Conservation (phyloP, 192 early-diverging fungal genomes). For the Backusella circina region DNA sequence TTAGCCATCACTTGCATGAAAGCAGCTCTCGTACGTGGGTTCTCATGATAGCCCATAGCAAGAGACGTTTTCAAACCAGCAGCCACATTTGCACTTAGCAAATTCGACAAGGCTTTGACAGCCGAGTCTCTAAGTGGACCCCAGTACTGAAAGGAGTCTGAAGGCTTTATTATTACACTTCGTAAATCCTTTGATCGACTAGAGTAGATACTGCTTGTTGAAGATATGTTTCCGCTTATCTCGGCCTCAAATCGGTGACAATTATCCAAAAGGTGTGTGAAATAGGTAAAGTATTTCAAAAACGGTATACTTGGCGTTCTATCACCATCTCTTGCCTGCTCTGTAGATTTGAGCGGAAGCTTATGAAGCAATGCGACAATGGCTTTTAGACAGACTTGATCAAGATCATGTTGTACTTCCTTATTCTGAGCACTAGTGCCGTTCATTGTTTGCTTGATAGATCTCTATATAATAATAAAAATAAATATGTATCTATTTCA, state of each 20-base stretch:
- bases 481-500: not conserved
- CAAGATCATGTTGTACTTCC: conserved; percentile 69
- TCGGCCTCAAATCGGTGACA: conserved; percentile 51
- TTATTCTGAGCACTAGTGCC: conserved; percentile 33
- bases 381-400: conserved; percentile 71
- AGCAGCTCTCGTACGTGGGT: conserved; percentile 65
- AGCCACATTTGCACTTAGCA: conserved; percentile 79
- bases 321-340: conserved; percentile 50
- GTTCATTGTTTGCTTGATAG: not conserved
- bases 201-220: not conserved
- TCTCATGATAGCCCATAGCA: conserved; percentile 74
- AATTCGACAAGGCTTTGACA: conserved; percentile 71
- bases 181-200: not conserved
- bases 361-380: conserved; percentile 60
- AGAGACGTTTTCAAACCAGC: conserved; percentile 74
- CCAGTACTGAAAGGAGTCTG: conserved; percentile 7
- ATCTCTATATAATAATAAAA: not conserved
- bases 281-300: conserved; percentile 67
- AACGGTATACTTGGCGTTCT: conserved; percentile 56
- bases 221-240: not conserved
- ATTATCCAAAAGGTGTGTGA: conserved; percentile 61
- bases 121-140: conserved; percentile 25
- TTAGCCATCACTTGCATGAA: conserved; percentile 81
- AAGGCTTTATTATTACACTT: not conserved
- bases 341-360: conserved; percentile 63